Evolutionary conservation across 2,329 filamentous ascomycete genomes (phyloP).

Genomic region (Purpureocillium lavendulum): DNA sequence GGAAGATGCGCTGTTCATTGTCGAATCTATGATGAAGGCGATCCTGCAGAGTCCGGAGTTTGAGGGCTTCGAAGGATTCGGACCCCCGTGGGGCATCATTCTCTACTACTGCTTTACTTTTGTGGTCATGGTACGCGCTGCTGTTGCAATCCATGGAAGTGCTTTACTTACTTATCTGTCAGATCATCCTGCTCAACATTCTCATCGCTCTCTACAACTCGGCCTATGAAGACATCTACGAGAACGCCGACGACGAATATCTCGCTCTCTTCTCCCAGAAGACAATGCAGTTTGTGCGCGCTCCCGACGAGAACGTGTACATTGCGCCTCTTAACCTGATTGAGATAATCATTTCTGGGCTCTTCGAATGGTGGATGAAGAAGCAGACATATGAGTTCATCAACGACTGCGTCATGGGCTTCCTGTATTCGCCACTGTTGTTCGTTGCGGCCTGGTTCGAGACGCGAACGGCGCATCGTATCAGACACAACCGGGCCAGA

Average conservation of each 20-base stretch:
- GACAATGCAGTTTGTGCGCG: slow-evolving; percentile 93
- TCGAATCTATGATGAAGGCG: slow-evolving; percentile 78
- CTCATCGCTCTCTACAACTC: slow-evolving; percentile 96
- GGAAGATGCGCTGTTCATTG: slow-evolving; percentile 64
- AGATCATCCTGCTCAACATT: slow-evolving; percentile 79
- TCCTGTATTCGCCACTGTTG: slow-evolving; percentile 78
- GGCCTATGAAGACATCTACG: slow-evolving; percentile 90
- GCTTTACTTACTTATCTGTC: background rate
- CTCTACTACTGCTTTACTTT: slow-evolving; percentile 98
- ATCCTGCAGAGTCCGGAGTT: slow-evolving; percentile 93
- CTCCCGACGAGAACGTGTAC: slow-evolving; percentile 96
- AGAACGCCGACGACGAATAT: slow-evolving; percentile 91
- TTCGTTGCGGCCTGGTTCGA: slow-evolving; percentile 70
- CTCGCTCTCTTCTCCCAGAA: slow-evolving; percentile 89
- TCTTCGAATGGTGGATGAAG: slow-evolving; percentile 96
- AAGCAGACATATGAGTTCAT: slow-evolving; percentile 63
- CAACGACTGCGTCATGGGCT: slow-evolving; percentile 82
- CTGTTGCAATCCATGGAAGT: background rate
- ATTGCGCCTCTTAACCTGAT: slow-evolving; percentile 93
- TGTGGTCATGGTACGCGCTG: slow-evolving; percentile 70
- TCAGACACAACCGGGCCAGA: slow-evolving; percentile 64
- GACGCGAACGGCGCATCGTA: slow-evolving; percentile 53
- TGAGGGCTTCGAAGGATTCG: slow-evolving; percentile 77
- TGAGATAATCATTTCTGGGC: slow-evolving; percentile 69
- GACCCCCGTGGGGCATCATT: slow-evolving; percentile 85